Evolutionary conservation across 495 filamentous ascomycete species (phyloP).

Genomic region (Hypoxylon cercidicola): DNA sequence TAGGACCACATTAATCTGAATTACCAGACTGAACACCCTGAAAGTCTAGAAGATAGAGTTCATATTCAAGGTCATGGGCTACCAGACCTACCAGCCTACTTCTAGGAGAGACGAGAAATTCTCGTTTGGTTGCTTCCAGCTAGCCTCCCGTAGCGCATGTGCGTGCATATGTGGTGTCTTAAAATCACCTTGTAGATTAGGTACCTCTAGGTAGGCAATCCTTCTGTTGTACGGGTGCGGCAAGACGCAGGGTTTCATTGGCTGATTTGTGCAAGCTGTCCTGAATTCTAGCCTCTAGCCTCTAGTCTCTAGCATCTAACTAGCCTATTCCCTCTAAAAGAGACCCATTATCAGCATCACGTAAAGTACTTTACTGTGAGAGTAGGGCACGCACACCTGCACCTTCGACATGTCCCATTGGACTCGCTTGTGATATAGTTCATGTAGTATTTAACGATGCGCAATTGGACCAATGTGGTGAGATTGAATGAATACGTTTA

Average conservation of each 20-base stretch:
- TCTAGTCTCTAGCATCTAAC: background rate
- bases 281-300: background rate
- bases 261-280: constrained; percentile 27
- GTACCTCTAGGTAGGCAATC: constrained; percentile 16
- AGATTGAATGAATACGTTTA: no score
- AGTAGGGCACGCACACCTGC: no score
- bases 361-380: no score
- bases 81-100: background rate
- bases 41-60: constrained; percentile 17
- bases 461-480: no score
- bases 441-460: no score
- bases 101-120: constrained; percentile 18
- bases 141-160: background rate
- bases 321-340: background rate
- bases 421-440: no score
- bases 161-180: constrained; percentile 6
- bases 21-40: constrained; percentile 8
- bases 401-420: no score
- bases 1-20: constrained; percentile 24
- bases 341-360: background rate
- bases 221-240: constrained; percentile 16
- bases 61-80: background rate
- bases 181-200: background rate
- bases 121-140: constrained; percentile 12
- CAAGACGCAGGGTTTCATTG: constrained; percentile 25